These are phyloP conservation scores for Yamadazyma diddensiae DNA, from an alignment of 1,139 yeast genomes.

Conservation along the genomic window DNA sequence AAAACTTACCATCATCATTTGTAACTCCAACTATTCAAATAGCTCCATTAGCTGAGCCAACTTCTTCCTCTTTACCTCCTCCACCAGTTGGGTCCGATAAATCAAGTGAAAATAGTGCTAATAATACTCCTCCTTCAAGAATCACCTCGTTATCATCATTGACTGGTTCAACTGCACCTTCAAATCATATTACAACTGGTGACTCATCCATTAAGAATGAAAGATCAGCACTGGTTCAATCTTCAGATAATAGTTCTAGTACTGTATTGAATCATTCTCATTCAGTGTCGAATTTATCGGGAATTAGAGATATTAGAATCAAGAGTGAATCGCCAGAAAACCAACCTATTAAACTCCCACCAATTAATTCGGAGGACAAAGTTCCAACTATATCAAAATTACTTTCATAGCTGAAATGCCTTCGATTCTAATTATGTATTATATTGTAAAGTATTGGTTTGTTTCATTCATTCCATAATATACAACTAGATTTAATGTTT, in stretches of 20 bases:
- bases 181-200: conserved; percentile 7
- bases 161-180: conserved; percentile 9
- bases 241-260: conserved; percentile 4
- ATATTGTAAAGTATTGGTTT: conserved; percentile 7
- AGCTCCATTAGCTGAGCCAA: conserved; percentile 1
- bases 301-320: conserved; percentile 10
- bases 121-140: conserved; percentile 10
- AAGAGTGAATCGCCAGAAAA: conserved; percentile 15
- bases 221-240: conserved; percentile 1
- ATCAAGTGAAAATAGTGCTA: conserved; percentile 7
- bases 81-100: conserved; percentile 4
- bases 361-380: conserved; percentile 23
- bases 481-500: no score
- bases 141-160: conserved; percentile 6
- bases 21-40: background rate
- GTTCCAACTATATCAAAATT: conserved; percentile 32
- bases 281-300: conserved; percentile 9
- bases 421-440: conserved; percentile 3
- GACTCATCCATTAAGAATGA: background rate
- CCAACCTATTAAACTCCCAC: conserved; percentile 21
- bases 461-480: conserved; percentile 2
- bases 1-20: conserved; percentile 1
- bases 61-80: conserved; percentile 2
- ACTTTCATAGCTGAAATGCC: conserved; percentile 17
- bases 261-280: conserved; percentile 4